Evolutionary conservation across 1,139 yeast species (phyloP), one percentile per base, ranked within the genome.

Genomic region (Diutina catenulata): DNA sequence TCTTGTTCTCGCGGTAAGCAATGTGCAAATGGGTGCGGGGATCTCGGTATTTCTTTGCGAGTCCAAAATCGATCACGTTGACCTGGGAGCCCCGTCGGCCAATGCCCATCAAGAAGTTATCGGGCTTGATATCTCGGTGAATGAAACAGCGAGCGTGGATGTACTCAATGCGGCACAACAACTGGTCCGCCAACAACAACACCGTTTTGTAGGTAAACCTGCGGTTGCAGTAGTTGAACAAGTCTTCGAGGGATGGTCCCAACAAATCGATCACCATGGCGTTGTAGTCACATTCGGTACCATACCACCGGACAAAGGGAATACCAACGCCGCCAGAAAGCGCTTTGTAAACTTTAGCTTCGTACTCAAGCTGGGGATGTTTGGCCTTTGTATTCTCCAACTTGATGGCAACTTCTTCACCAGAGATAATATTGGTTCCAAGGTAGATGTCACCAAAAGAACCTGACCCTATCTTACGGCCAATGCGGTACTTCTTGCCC

Each of bases 401-500:
- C 59, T 91, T 91, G 64, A 91, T 88, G 49, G 97, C 98, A 38
- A 91, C 96, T 58, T 91, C 95, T 59, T 91, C 97, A 32, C 97
- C 96, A 33, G 94, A 82, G 37, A 91, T 83, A 59, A 91, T 77
- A 60, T 91, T 91, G 32, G 95, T 86, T 35, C 93, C 94, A 43
- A 87, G 70, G 59, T 91, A 91, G 50, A 91, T 91, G 56, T 91
- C 98, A 44, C 98, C 98, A 57, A 91, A 91, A 7, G 97, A 88
- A 16, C 98, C 98, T 37, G 94, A 80, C 13, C 98, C 98, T 51
- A 91, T 91, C 63, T 91, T 91, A 47, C 96, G 81, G 37, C 96
- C 96, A 52, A 91, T 81, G 43, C 95, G 76, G 62, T 80, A 91
- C 63, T 88, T 91, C 63, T 93, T 84, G 38, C 97, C 97, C 38